These are phyloP conservation scores for Eutrema yunnanense DNA, from an alignment of 345 rosid species.

Conservation along the genomic window DNA sequence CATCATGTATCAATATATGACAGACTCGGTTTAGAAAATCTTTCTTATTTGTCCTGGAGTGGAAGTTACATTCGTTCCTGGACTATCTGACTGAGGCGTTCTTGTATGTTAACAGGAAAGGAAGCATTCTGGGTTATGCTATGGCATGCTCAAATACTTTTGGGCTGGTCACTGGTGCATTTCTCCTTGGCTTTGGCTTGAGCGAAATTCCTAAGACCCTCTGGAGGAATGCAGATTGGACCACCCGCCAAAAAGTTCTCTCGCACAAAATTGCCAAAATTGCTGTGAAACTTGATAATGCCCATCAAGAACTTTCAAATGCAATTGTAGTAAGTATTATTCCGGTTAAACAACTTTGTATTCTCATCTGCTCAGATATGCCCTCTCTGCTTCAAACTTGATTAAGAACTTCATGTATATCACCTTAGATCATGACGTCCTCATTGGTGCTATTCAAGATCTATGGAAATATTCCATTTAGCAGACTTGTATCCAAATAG, in stretches of 20 bases:
- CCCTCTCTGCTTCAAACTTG: neutral
- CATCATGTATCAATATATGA: neutral
- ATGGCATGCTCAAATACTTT: conserved; percentile 99
- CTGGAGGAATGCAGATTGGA: conserved; percentile 96
- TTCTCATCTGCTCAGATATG: neutral
- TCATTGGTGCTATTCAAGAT: conserved; percentile 1
- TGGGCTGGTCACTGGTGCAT: conserved; percentile 98
- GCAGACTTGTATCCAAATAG: neutral
- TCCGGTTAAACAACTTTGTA: neutral
- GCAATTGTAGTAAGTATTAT: conserved; percentile 78
- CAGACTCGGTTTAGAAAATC: neutral
- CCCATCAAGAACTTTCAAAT: conserved; percentile 96
- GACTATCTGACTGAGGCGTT: neutral
- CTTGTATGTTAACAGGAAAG: conserved; percentile 38
- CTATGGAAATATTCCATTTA: neutral
- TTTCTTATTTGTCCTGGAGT: neutral
- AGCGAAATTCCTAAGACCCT: conserved; percentile 88
- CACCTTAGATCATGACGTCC: neutral
- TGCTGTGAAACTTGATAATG: conserved; percentile 96
- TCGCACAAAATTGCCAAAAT: conserved; percentile 97
- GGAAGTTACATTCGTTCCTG: neutral
- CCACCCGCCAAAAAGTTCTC: conserved; percentile 85
- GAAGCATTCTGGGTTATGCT: conserved; percentile 77
- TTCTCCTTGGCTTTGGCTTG: conserved; percentile 99
- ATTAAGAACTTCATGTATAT: neutral